Conservation (phyloP, 495 filamentous ascomycete genomes). For the Podospora pseudocomata region DNA sequence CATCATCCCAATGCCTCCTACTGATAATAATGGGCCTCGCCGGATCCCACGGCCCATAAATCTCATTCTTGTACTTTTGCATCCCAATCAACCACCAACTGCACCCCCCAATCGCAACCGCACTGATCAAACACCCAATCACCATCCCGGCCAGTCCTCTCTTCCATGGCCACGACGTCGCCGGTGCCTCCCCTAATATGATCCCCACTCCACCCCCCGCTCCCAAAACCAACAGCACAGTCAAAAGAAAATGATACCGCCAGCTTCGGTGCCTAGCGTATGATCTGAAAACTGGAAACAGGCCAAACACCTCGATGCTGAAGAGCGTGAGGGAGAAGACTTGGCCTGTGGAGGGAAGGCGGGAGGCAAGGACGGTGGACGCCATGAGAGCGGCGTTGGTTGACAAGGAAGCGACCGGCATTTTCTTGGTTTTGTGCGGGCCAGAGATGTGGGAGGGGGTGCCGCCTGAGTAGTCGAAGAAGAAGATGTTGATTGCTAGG, state of each 20-base stretch:
- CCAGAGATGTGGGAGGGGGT: not conserved
- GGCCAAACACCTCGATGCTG: constrained; percentile 92
- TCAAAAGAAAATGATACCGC: constrained; percentile 76
- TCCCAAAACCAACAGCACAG: constrained; percentile 70
- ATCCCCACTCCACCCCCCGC: constrained; percentile 77
- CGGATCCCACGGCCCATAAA: constrained; percentile 96
- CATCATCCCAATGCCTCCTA: constrained; percentile 47
- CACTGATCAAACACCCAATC: constrained; percentile 61
- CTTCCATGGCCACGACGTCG: constrained; percentile 61
- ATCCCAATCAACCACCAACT: constrained; percentile 97
- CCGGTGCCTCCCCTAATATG: constrained; percentile 44
- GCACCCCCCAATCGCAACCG: constrained; percentile 82
- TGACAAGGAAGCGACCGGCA: constrained; percentile 74
- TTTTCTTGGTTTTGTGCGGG: constrained; percentile 39
- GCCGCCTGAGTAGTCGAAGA: constrained; percentile 81
- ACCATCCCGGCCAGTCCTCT: constrained; percentile 69
- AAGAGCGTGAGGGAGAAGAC: constrained; percentile 95
- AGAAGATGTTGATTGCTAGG: constrained; percentile 91
- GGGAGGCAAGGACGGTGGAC: constrained; percentile 76
- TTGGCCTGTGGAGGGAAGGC: constrained; percentile 82
- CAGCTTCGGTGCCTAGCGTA: constrained; percentile 80
- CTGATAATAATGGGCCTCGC: constrained; percentile 75
- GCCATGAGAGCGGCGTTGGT: constrained; percentile 96
- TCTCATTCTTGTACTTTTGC: constrained; percentile 99
- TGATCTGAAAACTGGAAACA: constrained; percentile 91